phyloP scores from a whole-genome alignment of 1,139 yeast species.

The Candida tunisiensis region DNA sequence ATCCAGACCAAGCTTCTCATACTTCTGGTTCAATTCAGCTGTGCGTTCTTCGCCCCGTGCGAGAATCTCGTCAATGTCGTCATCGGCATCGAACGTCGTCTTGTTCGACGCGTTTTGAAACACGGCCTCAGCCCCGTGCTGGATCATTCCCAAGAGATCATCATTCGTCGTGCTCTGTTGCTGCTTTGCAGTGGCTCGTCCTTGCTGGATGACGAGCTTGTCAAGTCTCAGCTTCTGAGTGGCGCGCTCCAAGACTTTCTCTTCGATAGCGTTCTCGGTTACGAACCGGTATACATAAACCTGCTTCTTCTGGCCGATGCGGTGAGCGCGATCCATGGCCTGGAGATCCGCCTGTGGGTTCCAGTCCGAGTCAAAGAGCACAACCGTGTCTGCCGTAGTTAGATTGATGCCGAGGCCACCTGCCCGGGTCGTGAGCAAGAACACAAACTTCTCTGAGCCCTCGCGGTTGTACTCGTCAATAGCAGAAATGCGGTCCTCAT shows the following conservation, averaged over 20 bases:
- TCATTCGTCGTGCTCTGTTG: conserved; percentile 48
- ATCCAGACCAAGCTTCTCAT: conserved; percentile 74
- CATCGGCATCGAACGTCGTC: conserved; percentile 26
- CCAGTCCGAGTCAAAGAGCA: conserved; percentile 92
- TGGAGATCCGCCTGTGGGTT: conserved; percentile 98
- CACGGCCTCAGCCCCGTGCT: conserved; percentile 86
- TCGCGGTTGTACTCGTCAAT: conserved; percentile 86
- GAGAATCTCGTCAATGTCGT: conserved; percentile 69
- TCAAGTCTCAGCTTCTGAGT: conserved; percentile 87
- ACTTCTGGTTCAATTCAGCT: conserved; percentile 56
- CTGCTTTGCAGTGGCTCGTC: conserved; percentile 32
- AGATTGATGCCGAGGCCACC: conserved; percentile 95
- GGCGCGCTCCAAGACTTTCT: conserved; percentile 88
- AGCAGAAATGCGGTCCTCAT: conserved; percentile 83
- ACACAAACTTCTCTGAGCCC: conserved; percentile 67
- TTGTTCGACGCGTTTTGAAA: conserved; percentile 28
- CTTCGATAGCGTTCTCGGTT: conserved; percentile 92
- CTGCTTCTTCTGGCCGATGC: conserved; percentile 95
- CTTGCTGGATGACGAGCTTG: conserved; percentile 93
- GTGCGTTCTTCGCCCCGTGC: conserved; percentile 73
- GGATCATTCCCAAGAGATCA: conserved; percentile 87
- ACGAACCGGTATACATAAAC: conserved; percentile 86
- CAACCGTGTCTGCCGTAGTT: conserved; percentile 83
- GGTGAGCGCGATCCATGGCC: conserved; percentile 98
- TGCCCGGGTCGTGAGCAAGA: conserved; percentile 85